These are phyloP conservation scores for Rosa multiflora DNA, from an alignment of 306 rosid genomes.

Conservation along the genomic window DNA sequence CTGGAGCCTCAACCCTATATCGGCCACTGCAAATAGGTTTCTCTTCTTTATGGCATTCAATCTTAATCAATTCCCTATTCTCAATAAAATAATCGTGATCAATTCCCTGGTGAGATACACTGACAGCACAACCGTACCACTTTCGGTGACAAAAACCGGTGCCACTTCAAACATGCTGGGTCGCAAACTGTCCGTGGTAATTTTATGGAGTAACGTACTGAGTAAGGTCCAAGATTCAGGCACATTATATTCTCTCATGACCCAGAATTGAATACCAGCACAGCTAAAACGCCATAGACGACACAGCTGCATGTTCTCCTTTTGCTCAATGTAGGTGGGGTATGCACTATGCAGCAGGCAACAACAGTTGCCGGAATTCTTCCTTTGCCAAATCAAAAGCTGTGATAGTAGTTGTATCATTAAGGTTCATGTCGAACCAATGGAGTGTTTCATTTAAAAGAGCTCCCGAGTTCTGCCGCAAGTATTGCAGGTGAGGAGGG, in stretches of 20 bases:
- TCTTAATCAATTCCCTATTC: background rate
- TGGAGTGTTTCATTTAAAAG: background rate
- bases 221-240: background rate
- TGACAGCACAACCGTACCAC: background rate
- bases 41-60: background rate
- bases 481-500: background rate
- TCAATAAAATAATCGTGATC: background rate
- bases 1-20: too few relatives aligned
- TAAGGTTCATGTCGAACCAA: background rate
- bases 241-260: background rate
- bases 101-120: background rate
- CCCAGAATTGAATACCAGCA: background rate
- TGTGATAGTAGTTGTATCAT: background rate
- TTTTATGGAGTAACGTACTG: background rate
- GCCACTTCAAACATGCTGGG: too few relatives aligned
- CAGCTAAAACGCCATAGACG: background rate
- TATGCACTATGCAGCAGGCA: background rate
- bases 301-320: background rate
- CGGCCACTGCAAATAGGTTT: background rate
- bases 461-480: background rate
- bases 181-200: too few relatives aligned
- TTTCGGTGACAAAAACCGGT: background rate
- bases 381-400: background rate
- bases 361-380: background rate
- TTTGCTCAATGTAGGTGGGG: background rate